phyloP scores from a whole-genome alignment of 2,329 filamentous ascomycete genomes.

The Pyricularia sp. region DNA sequence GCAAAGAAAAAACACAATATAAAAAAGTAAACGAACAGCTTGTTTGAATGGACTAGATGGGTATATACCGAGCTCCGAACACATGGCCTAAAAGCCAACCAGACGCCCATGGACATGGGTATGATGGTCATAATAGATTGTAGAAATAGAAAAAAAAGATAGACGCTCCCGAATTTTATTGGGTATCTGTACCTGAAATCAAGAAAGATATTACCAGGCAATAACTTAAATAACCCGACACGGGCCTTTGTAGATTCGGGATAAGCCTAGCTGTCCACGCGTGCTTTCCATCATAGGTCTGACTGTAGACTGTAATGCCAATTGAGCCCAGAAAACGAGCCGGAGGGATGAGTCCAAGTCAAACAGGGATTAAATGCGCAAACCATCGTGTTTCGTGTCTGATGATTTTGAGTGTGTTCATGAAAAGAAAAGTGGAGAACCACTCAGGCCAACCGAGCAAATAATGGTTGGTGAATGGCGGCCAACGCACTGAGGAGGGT shows the following conservation, averaged over 20 bases:
- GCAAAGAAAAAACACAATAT: not conserved
- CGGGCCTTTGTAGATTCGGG: not conserved
- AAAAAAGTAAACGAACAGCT: not conserved
- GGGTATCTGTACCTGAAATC: not conserved
- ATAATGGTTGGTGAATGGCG: not conserved
- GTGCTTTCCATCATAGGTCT: not conserved
- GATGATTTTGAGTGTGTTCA: not conserved
- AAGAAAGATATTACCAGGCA: not conserved
- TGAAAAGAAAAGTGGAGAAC: not conserved
- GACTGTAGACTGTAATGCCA: not conserved
- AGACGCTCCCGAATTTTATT: too few species aligned
- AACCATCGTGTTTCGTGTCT: not conserved
- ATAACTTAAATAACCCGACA: not conserved
- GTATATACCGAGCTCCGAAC: not conserved
- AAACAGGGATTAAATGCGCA: not conserved
- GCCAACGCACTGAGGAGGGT: not conserved
- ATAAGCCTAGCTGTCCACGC: not conserved
- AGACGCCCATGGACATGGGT: not conserved
- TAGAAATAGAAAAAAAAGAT: not conserved
- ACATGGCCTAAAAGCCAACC: conserved; percentile 1
- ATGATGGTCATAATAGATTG: not conserved
- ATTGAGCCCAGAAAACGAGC: not conserved
- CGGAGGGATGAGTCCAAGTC: not conserved
- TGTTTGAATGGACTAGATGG: not conserved
- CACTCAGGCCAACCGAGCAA: not conserved